These are phyloP conservation scores for Vitis labrusca DNA, from an alignment of 164 flowering plant genomes.

Conservation along the genomic window DNA sequence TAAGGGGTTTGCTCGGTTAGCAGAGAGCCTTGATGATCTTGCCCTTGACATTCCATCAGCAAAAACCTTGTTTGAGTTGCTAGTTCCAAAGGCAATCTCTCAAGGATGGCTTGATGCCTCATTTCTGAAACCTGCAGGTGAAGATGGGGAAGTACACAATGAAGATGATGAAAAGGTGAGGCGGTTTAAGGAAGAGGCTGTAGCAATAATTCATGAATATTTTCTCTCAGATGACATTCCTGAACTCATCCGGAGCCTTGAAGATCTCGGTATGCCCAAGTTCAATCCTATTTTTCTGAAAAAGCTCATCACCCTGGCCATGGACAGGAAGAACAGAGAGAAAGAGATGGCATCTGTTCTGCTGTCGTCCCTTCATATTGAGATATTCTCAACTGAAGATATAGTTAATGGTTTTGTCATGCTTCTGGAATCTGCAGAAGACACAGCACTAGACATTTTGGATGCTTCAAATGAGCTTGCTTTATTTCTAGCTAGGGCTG, in stretches of 20 bases:
- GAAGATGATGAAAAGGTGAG: slow-evolving; percentile 51
- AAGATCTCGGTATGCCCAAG: slow-evolving; percentile 75
- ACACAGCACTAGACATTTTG: slow-evolving; percentile 86
- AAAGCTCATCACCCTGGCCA: slow-evolving; percentile 88
- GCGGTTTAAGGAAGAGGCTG: slow-evolving; percentile 74
- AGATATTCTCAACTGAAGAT: slow-evolving; percentile 87
- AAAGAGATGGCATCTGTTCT: slow-evolving; percentile 98
- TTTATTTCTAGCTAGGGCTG: slow-evolving; percentile 89
- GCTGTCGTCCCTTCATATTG: slow-evolving; percentile 85
- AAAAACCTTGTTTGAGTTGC: slow-evolving; percentile 52
- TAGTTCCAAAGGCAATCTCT: slow-evolving; percentile 71
- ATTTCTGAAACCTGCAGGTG: slow-evolving; percentile 40
- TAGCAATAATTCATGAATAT: slow-evolving; percentile 87
- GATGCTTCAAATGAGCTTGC: slow-evolving; percentile 96
- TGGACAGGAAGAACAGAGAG: slow-evolving; percentile 97
- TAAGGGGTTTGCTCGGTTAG: slow-evolving; percentile 83
- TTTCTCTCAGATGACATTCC: slow-evolving; percentile 96
- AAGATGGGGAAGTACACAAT: slow-evolving; percentile 32
- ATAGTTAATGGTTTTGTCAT: slow-evolving; percentile 83
- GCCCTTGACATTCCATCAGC: slow-evolving; percentile 96
- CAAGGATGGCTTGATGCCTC: slow-evolving; percentile 94
- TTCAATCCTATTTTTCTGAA: slow-evolving; percentile 82
- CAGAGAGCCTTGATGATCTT: slow-evolving; percentile 91
- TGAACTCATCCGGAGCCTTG: slow-evolving; percentile 85
- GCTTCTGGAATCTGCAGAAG: slow-evolving; percentile 96